A percentile compares a stretch with the other conserved stretches of the same genome.
Evolutionary conservation across 1,284 basidiomycete species (phyloP).

Genomic region (Volvariella volvacea): DNA sequence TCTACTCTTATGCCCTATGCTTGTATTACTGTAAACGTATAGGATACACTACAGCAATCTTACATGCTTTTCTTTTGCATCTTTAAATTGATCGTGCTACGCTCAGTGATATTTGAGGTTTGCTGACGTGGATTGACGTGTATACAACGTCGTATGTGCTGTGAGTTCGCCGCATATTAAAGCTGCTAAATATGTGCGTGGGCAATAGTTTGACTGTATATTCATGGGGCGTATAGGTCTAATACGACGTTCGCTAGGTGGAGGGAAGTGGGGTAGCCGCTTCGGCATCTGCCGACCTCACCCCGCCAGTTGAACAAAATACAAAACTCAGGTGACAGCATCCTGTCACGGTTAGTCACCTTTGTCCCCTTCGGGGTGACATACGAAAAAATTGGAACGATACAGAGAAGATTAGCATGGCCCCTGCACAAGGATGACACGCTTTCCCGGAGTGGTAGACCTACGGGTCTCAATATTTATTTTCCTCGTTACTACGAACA

Average conservation of each 20-base stretch:
- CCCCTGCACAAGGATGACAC: conserved; percentile 45
- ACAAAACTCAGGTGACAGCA: conserved; percentile 11
- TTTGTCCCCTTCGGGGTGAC: conserved; percentile 38
- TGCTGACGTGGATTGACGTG: too few relatives aligned
- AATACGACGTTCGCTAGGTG: conserved; percentile 2
- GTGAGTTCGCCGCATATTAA: too few relatives aligned
- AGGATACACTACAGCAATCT: too few relatives aligned
- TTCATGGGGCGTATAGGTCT: too few relatives aligned
- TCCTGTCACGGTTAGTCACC: not conserved
- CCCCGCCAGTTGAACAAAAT: conserved; percentile 17
- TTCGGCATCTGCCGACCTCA: conserved; percentile 2
- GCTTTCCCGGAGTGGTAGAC: conserved; percentile 38
- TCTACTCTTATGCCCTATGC: too few relatives aligned
- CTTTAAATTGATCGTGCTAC: too few relatives aligned
- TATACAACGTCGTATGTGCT: too few relatives aligned
- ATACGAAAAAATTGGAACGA: conserved; percentile 40
- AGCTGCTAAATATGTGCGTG: too few relatives aligned
- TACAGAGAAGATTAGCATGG: conserved; percentile 45
- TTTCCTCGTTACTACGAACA: conserved; percentile 6
- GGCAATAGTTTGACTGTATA: too few relatives aligned
- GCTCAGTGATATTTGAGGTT: too few relatives aligned
- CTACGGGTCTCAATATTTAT: conserved; percentile 18
- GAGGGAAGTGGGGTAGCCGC: conserved; percentile 3
- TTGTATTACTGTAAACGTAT: too few relatives aligned
- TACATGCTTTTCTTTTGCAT: too few relatives aligned